Evolutionary conservation across 2,329 filamentous ascomycete genomes (phyloP).

Genomic region (Septoria petroselini): DNA sequence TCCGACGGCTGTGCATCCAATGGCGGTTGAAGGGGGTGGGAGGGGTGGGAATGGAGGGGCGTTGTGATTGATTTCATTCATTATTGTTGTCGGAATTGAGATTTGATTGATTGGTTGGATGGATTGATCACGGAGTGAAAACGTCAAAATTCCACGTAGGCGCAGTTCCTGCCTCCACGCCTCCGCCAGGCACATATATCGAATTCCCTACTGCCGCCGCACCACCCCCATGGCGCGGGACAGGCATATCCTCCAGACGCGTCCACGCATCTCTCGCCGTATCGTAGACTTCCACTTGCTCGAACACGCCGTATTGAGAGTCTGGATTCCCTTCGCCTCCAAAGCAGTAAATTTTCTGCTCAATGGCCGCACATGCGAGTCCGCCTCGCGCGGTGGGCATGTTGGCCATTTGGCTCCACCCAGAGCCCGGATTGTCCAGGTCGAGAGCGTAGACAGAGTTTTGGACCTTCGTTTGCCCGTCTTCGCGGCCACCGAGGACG

Average conservation of each 20-base stretch:
- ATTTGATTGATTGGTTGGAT: background rate
- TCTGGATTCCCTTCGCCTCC: conserved; percentile 14
- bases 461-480: conserved; percentile 11
- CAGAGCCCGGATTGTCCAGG: background rate
- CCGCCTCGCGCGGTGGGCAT: conserved; percentile 17
- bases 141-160: conserved; percentile 11
- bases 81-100: background rate
- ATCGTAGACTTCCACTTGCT: conserved; percentile 11
- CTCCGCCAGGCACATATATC: conserved; percentile 16
- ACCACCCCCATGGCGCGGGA: conserved; percentile 13
- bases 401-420: conserved; percentile 5
- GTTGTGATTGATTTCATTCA: background rate
- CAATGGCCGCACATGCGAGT: conserved; percentile 10
- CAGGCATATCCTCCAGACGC: conserved; percentile 2
- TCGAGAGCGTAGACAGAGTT: conserved; percentile 12
- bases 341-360: conserved; percentile 10
- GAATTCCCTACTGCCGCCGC: conserved; percentile 5
- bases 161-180: conserved; percentile 6
- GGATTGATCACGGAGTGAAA: conserved; percentile 1
- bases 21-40: conserved; percentile 9
- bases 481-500: conserved; percentile 10
- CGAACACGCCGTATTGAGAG: conserved; percentile 2
- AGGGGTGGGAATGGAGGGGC: conserved; percentile 12
- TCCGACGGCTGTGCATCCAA: conserved; percentile 28
- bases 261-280: conserved; percentile 9